phyloP scores from a whole-genome alignment of 805 yeast genomes.

The Ogataea chonburiensis region DNA sequence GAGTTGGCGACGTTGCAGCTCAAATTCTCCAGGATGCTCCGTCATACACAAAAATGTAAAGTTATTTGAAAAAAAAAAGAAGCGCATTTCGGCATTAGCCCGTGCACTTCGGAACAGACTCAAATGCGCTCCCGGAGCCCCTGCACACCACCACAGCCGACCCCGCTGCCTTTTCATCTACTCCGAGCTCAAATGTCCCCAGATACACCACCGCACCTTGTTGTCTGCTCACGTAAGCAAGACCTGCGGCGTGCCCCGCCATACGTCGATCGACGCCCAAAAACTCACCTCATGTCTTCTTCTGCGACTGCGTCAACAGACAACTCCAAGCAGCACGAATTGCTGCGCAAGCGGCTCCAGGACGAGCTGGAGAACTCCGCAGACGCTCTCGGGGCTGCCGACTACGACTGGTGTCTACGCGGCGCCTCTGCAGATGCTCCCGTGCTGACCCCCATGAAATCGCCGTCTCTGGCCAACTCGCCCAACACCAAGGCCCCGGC shows the following conservation, averaged over 20 bases:
- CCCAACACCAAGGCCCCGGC: constrained; percentile 30
- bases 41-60: neutral
- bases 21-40: constrained; percentile 6
- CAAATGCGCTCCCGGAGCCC: too few relatives aligned
- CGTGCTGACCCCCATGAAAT: constrained; percentile 23
- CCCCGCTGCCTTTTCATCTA: too few relatives aligned
- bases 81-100: too few relatives aligned
- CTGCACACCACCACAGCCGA: too few relatives aligned
- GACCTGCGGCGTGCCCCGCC: neutral
- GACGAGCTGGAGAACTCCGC: constrained; percentile 24
- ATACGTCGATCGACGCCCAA: constrained; percentile 6
- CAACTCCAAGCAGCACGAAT: constrained; percentile 29
- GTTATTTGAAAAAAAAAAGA: too few relatives aligned
- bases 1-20: constrained; percentile 46
- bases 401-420: constrained; percentile 34
- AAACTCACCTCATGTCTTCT: constrained; percentile 6
- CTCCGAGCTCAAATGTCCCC: too few relatives aligned
- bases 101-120: too few relatives aligned
- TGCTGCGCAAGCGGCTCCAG: constrained; percentile 30
- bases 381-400: constrained; percentile 25
- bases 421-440: constrained; percentile 13
- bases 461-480: constrained; percentile 28
- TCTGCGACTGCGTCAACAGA: constrained; percentile 14
- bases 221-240: too few relatives aligned
- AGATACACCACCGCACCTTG: too few relatives aligned